Percentiles rank a stretch among this genome's conserved stretches.
These are phyloP conservation scores for Fusarium denticulatum DNA, from an alignment of 2,329 filamentous ascomycete genomes.

Conservation along the genomic window DNA sequence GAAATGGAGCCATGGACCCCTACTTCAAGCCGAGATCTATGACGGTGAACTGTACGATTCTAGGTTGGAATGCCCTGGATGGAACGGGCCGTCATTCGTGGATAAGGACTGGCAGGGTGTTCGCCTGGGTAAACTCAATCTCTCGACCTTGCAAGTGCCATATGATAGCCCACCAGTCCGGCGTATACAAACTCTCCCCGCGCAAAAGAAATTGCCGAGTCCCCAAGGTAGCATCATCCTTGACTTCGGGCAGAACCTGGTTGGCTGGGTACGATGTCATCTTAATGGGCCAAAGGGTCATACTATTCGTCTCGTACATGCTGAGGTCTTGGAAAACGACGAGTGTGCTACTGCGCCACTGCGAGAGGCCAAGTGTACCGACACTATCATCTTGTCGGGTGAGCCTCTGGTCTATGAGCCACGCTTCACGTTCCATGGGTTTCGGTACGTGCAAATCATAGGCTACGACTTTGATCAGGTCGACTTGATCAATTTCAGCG, in stretches of 20 bases:
- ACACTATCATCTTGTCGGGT: not conserved
- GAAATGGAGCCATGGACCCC: not conserved
- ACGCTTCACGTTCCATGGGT: not conserved
- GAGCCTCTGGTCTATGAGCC: not conserved
- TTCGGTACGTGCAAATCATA: not conserved
- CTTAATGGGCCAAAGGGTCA: not conserved
- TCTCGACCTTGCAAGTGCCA: not conserved
- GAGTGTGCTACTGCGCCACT: not conserved
- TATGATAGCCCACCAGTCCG: not conserved
- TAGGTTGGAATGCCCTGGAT: not conserved
- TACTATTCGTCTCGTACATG: not conserved
- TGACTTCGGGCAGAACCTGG: not conserved
- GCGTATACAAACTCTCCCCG: not conserved
- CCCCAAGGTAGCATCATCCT: not conserved
- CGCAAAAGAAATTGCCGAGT: not conserved
- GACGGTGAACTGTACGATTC: not conserved
- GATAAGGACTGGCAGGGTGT: not conserved
- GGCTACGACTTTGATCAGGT: not conserved
- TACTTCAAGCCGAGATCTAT: not conserved
- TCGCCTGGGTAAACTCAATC: not conserved
- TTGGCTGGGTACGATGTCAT: not conserved
- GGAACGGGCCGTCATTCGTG: not conserved
- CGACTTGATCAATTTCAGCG: not conserved
- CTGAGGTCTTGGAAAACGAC: not conserved
- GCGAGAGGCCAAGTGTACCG: not conserved